Base-by-base conservation (phyloP, 1,139 yeast genomes). In the Yarrowia galli region DNA sequence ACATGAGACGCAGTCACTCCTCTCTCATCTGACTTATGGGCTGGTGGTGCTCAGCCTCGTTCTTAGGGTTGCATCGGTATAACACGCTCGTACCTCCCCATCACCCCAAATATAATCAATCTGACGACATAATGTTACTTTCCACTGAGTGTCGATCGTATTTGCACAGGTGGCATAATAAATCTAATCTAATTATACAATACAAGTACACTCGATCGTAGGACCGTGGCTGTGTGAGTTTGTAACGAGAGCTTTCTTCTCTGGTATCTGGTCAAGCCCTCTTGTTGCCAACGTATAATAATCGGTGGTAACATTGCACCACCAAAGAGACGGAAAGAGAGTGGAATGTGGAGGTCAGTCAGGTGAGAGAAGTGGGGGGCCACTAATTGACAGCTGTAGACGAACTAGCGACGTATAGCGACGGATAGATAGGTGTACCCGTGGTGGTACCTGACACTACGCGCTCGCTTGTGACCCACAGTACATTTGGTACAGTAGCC, bases 101-200 rank as follows among this genome's bases (percentile, higher is more conserved):
- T 32, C 12, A 25, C 22, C 38, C 20, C n/a, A 20, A 35, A 36
- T 20, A 53, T 36, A 53, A 36, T 53, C 43, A 35, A 35, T 35
- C 42, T 32, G 58, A 18, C 60, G 22, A 38, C 35, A 38, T 38
- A 5, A 4, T 28, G 22, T 46, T 53, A 16, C 32, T 38, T 8
- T 38, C 15, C 15, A 18, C 13, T 9, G 18, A 6, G 9, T 54
- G 61, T 54, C 61, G 61, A 54, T 54, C 61, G 46, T 54, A 54
- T 54, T 54, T 25, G 61, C 46, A 40, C 61, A 16, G 45, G 61
- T 40, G 60, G 60, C 43, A 36, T 36, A 40, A 38, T 51, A 49
- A 18, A 36, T 40, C 46, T 38, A 36, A 54, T 54, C 46, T 54
- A 54, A 54, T 38, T 16, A 25, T n/a, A 28, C 16, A 46, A 23